Conservation (phyloP, 805 yeast genomes). For the Metschnikowia lachancei region DNA sequence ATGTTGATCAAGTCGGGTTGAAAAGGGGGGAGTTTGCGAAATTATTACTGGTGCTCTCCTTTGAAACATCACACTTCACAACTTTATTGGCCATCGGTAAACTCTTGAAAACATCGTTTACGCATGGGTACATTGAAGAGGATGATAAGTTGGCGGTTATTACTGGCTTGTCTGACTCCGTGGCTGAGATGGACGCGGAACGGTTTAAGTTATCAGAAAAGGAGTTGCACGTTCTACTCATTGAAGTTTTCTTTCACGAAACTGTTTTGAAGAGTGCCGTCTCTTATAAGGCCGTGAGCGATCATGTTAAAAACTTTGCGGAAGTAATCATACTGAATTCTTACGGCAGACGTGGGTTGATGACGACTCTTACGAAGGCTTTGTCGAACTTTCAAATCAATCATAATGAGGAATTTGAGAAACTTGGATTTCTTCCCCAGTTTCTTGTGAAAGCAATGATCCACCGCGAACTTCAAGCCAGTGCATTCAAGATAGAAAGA, state of each 20-base stretch:
- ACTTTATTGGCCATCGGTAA: conserved; percentile 27
- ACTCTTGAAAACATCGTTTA: conserved; percentile 19
- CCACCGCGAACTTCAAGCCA: conserved; percentile 52
- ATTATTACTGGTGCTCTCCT: conserved; percentile 13
- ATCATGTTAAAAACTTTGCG: conserved; percentile 34
- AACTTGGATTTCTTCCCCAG: conserved; percentile 49
- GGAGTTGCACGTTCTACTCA: conserved; percentile 55
- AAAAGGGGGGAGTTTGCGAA: conserved; percentile 1
- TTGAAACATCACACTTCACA: conserved; percentile 24
- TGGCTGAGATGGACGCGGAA: conserved; percentile 57
- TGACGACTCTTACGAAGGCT: conserved; percentile 55
- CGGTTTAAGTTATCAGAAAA: conserved; percentile 66
- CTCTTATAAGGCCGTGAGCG: conserved; percentile 25
- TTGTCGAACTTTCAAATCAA: conserved; percentile 45
- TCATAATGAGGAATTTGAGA: conserved; percentile 34
- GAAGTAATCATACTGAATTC: conserved; percentile 47
- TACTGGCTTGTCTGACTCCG: conserved; percentile 42
- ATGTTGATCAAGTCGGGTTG: conserved; percentile 11
- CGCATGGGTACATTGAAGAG: conserved; percentile 1
- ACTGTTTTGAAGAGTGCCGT: conserved; percentile 39
- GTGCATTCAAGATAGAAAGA: conserved; percentile 58
- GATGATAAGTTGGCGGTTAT: conserved; percentile 18
- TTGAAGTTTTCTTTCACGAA: conserved; percentile 48
- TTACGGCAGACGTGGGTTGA: conserved; percentile 61
- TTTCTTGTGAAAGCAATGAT: conserved; percentile 46